Base-by-base conservation (phyloP, 192 early-diverging fungal species). In the Coemansia erecta region DNA sequence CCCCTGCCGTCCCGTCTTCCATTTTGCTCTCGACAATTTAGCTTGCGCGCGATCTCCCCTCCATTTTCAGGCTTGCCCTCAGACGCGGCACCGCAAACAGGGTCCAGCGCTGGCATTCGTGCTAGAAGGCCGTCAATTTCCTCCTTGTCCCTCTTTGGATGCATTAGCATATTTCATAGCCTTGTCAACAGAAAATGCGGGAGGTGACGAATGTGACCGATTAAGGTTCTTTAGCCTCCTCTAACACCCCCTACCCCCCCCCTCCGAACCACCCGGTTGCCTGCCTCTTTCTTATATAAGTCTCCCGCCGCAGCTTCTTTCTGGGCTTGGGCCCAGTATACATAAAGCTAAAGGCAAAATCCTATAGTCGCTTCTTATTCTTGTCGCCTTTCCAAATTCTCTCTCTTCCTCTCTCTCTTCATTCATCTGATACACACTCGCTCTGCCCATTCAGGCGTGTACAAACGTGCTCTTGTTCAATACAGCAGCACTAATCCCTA, bases 211-310 rank as follows among this genome's bases (percentile, higher is more conserved):
- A 50, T 50, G 44, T 63, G 54, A 45, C 55, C 35, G 63, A 51
- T 56, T 64, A 64, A 64, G 33, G 48, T 57, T 64, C 31, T 8
- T 28, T 28, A 28, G 24, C 63, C 55, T 15, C 55, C 46, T 23
- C 26, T 17, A 15, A 44, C 50, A 45, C 58, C 46, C 31, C 35
- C 28, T 12, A 43, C 24, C 51, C 60, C 49, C 49, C 61, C 61
- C 45, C 31, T 26, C 28, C 52, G 52, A 39, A 26, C 52, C 52
- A 26, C 52, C 22, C 39, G 17, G 37, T 10, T 51, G 23, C 21
- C 35, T 12, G 40, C n/a, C 12, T 40, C 28, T 10, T 41, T 26
- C 42, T 28, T 55, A 47, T 63, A 55, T 63, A 53, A 47, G 26
- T 21, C 46, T 55, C 46, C 41, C 61, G 31, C 31, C 44, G 51